Percentiles rank a stretch among this genome's conserved stretches.
Evolutionary conservation across 139 green algal genomes (phyloP).

Genomic region (Chlorella sp.): DNA sequence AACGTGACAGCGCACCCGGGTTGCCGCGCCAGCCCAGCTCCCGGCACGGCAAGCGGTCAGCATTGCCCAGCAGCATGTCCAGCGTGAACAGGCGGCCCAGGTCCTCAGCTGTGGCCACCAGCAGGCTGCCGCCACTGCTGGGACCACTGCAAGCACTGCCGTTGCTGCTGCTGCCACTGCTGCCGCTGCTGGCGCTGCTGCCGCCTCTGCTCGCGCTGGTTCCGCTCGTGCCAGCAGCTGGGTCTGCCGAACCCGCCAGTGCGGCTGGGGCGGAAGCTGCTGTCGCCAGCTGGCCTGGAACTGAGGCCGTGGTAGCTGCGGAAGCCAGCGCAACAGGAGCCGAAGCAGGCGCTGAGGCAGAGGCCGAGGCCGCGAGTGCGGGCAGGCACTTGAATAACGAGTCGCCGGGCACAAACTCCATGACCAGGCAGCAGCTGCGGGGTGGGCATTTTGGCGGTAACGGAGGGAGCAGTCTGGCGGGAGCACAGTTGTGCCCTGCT

Average conservation of each 20-base stretch:
- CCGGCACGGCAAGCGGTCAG: constrained; percentile 77
- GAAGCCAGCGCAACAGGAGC: no score
- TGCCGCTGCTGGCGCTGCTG: no score
- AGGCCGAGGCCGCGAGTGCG: constrained; percentile 32
- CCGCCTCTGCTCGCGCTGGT: no score
- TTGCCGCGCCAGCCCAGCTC: constrained; percentile 85
- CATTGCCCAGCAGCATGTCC: constrained; percentile 84
- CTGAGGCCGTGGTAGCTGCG: no score
- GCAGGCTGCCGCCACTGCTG: not conserved
- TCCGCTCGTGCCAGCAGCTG: no score
- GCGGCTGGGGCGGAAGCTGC: no score
- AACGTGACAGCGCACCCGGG: constrained; percentile 50
- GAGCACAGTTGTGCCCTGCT: not conserved
- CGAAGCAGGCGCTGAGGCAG: constrained; percentile 10
- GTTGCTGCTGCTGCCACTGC: not conserved
- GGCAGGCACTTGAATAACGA: constrained; percentile 47
- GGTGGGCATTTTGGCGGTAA: no score
- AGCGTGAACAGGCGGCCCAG: constrained; percentile 49
- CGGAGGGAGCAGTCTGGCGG: not conserved
- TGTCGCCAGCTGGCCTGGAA: no score
- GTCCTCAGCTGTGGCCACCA: constrained; percentile 51
- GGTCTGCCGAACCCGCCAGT: no score
- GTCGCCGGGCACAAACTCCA: constrained; percentile 73
- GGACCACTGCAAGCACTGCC: no score
- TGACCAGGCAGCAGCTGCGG: constrained; percentile 68